Evolutionary conservation across 1,139 yeast species (phyloP).

Genomic region (Zygosaccharomyces sapae): DNA sequence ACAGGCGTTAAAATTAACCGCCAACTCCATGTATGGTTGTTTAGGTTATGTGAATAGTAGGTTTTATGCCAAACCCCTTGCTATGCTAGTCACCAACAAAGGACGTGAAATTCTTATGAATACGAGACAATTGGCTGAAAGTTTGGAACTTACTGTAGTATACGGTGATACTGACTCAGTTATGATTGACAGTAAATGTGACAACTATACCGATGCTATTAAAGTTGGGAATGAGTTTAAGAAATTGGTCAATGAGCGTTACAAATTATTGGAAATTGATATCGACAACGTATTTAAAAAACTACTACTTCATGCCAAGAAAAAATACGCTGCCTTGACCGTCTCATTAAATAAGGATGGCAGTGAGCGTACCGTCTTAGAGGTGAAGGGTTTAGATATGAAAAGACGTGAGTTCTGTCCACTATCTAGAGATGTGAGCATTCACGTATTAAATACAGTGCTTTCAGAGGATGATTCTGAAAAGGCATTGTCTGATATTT

Average conservation of each 20-base stretch:
- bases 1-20: constrained; percentile 92
- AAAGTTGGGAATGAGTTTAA: constrained; percentile 84
- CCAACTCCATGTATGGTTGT: constrained; percentile 99
- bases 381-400: constrained; percentile 96
- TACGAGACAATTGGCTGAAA: constrained; percentile 89
- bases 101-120: constrained; percentile 95
- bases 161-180: constrained; percentile 99
- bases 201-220: constrained; percentile 65
- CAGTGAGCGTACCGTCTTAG: constrained; percentile 53
- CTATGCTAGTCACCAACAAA: constrained; percentile 90
- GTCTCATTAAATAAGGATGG: constrained; percentile 48
- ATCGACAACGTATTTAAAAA: constrained; percentile 90
- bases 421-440: constrained; percentile 81
- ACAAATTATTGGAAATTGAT: constrained; percentile 84
- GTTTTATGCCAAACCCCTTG: constrained; percentile 93
- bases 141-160: constrained; percentile 75
- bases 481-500: constrained; percentile 66
- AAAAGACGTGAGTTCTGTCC: constrained; percentile 95
- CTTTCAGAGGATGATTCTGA: constrained; percentile 76
- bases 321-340: constrained; percentile 94
- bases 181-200: constrained; percentile 91
- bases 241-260: constrained; percentile 79
- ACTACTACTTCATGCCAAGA: constrained; percentile 85
- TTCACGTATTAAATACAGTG: constrained; percentile 66
- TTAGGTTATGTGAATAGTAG: constrained; percentile 88